Percentiles rank a stretch among this genome's conserved stretches.
phyloP scores from a whole-genome alignment of 305 asterid species.

The Petunia hybrid region DNA sequence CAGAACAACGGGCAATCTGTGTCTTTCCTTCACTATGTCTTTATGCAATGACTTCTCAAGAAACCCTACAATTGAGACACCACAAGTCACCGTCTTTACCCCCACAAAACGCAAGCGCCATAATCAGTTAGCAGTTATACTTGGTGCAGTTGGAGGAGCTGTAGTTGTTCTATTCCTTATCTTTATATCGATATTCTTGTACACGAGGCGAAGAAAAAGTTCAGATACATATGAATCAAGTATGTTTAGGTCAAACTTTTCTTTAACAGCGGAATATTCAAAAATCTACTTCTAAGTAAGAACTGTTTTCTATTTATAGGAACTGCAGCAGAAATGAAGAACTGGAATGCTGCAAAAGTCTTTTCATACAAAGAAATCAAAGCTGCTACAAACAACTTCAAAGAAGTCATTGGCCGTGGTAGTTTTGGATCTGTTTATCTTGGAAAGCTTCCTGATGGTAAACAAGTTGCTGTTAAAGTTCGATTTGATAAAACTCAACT shows the following conservation, averaged over 20 bases:
- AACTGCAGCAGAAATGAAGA: constrained; percentile 53
- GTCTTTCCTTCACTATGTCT: constrained; percentile 73
- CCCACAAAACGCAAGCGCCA: constrained; percentile 65
- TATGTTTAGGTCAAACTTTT: constrained; percentile 39
- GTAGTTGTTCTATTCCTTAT: constrained; percentile 52
- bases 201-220: constrained; percentile 55
- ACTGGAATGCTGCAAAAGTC: constrained; percentile 73
- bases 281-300: background rate
- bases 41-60: constrained; percentile 62
- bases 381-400: constrained; percentile 81
- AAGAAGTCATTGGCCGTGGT: constrained; percentile 82
- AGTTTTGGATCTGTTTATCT: constrained; percentile 84
- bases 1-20: constrained; percentile 88
- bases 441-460: constrained; percentile 82
- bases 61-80: constrained; percentile 65
- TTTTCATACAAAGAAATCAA: constrained; percentile 84
- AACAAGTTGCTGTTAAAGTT: constrained; percentile 86
- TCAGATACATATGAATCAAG: constrained; percentile 50
- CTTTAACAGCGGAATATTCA: background rate
- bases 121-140: constrained; percentile 55
- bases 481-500: constrained; percentile 83
- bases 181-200: constrained; percentile 59
- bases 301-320: constrained; percentile 42
- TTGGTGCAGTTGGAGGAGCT: constrained; percentile 69
- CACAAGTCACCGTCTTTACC: constrained; percentile 75